These are phyloP conservation scores for Monosporascus sp. DNA, from an alignment of 2,329 filamentous ascomycete species.

Conservation along the genomic window DNA sequence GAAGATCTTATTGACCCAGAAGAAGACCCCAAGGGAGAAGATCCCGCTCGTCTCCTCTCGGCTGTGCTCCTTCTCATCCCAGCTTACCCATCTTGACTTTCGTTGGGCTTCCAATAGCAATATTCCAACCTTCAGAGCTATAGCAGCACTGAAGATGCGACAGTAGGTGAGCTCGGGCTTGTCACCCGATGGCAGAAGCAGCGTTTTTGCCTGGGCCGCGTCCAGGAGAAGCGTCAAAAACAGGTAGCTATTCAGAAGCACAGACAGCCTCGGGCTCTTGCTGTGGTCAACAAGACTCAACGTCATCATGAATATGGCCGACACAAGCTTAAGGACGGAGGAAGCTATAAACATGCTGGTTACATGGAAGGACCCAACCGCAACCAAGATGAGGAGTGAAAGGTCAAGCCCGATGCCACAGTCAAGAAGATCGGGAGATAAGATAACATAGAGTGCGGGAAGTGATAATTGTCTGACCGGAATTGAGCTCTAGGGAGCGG, in stretches of 20 bases:
- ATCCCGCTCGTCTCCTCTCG: conserved; percentile 28
- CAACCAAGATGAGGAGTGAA: conserved; percentile 21
- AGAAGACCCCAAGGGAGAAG: conserved; percentile 24
- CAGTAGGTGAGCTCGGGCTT: conserved; percentile 17
- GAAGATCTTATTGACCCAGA: conserved; percentile 29
- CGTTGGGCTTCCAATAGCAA: conserved; percentile 32
- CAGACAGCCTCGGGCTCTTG: conserved; percentile 32
- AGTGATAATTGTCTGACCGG: no score
- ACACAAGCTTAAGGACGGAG: conserved; percentile 20
- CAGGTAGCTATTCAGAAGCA: conserved; percentile 36
- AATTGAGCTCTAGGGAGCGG: no score
- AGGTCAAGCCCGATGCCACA: conserved; percentile 21
- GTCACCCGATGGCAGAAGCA: conserved; percentile 29
- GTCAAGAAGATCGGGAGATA: no score
- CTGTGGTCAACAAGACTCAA: conserved; percentile 10
- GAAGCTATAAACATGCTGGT: conserved; percentile 25
- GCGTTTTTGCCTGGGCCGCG: conserved; percentile 34
- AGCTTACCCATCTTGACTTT: conserved; percentile 34
- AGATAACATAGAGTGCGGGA: no score
- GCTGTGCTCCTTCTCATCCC: conserved; percentile 34
- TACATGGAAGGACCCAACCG: conserved; percentile 5
- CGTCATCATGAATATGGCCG: conserved; percentile 15
- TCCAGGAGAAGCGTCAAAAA: conserved; percentile 40
- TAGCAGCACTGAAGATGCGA: conserved; percentile 29
- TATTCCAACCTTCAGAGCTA: conserved; percentile 32